Percentiles rank a stretch among this genome's conserved stretches.
Evolutionary conservation across 495 filamentous ascomycete species (phyloP).

Genomic region (Chaetomium tenue): DNA sequence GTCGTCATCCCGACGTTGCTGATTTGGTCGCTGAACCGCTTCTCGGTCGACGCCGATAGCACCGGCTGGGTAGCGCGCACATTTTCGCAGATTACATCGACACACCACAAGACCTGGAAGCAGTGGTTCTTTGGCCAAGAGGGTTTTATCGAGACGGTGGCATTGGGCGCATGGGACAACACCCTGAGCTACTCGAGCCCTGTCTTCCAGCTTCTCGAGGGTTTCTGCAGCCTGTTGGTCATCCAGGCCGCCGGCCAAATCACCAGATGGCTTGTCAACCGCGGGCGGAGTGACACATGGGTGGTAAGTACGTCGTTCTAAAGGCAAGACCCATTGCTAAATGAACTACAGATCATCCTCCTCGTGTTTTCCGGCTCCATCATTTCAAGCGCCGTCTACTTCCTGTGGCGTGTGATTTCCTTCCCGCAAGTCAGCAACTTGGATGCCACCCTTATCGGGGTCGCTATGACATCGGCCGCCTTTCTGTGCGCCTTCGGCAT

Average conservation of each 20-base stretch:
- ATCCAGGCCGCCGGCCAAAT: conserved; percentile 94
- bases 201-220: conserved; percentile 89
- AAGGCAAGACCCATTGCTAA: neutral
- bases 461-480: conserved; percentile 83
- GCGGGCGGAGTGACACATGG: conserved; percentile 90
- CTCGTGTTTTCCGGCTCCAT: conserved; percentile 83
- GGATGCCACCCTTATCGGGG: conserved; percentile 91
- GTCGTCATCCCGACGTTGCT: conserved; percentile 75
- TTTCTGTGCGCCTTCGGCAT: conserved; percentile 95
- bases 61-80: conserved; percentile 78
- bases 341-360: conserved; percentile 66
- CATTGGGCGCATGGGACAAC: conserved; percentile 86
- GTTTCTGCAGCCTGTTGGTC: conserved; percentile 93
- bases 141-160: conserved; percentile 71
- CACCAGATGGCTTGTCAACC: conserved; percentile 92
- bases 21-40: conserved; percentile 92
- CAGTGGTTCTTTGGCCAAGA: conserved; percentile 84
- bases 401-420: conserved; percentile 88
- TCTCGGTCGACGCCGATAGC: conserved; percentile 79
- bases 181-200: conserved; percentile 90
- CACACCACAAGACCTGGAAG: conserved; percentile 62
- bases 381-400: conserved; percentile 92
- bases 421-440: conserved; percentile 92
- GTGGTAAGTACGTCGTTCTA: conserved; percentile 66
- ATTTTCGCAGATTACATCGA: conserved; percentile 53